phyloP scores from a whole-genome alignment of 257 asterid species.

The Petunia secreta region DNA sequence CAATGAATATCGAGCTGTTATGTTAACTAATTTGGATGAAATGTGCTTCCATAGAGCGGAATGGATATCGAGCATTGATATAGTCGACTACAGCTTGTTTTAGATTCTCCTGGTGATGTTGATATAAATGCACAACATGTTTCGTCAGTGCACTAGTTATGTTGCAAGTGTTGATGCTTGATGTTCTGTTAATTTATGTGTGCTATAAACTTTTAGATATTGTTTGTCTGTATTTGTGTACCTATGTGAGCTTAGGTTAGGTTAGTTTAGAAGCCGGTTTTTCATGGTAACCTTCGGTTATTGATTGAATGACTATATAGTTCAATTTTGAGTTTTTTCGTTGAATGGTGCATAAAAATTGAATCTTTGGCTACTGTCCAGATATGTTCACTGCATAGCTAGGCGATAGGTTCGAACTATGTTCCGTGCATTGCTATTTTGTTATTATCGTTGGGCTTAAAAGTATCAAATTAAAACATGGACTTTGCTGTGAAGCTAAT shows the following conservation, averaged over 20 bases:
- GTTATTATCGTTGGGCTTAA: neutral
- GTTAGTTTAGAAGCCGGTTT: neutral
- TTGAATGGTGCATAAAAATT: neutral
- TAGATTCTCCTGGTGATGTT: neutral
- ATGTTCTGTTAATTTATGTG: neutral
- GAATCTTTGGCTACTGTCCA: neutral
- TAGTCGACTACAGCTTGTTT: conserved; percentile 19
- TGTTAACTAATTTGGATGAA: neutral
- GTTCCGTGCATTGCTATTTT: neutral
- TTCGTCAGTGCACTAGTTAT: neutral
- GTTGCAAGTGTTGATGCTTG: neutral
- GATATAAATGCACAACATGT: neutral
- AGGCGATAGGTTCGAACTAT: neutral
- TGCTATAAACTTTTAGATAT: neutral
- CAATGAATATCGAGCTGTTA: neutral
- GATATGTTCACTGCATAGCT: conserved; percentile 12
- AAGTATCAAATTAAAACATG: neutral
- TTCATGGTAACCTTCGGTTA: neutral
- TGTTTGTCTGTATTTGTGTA: neutral
- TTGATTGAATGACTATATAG: neutral
- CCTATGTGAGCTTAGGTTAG: too few species aligned
- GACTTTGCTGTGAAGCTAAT: conserved; percentile 1
- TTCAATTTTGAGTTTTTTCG: neutral
- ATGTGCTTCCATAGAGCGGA: neutral
- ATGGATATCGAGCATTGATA: conserved; percentile 26